Base-by-base conservation (phyloP, 208 protist species). In the Acanthamoeba healyi region DNA sequence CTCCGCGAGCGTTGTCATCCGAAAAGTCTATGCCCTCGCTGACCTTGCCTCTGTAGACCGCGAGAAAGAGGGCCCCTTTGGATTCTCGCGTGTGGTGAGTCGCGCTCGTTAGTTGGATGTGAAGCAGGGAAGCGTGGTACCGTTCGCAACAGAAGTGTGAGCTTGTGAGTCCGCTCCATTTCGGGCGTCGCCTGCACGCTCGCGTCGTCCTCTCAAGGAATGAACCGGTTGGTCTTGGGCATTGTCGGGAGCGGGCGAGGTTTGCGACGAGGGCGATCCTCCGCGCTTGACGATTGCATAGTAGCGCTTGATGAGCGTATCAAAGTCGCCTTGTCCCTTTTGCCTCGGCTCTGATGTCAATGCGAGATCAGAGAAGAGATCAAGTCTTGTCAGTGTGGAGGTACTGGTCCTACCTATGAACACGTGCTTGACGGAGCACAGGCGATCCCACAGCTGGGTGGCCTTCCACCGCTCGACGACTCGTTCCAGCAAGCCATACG, bases 1-100 rank as follows among this genome's bases (percentile, higher is more conserved):
- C 98, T 22, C 98, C 98, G 14, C 99, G 97, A 56, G 97, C 98
- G 97, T 99, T 98, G 65, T 95, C 61, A 95, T 99, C 98, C 2
- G 97, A 97, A 94, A 99, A 99, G 96, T 99, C 98, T 74, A 99
- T 95, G 42, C 99, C 99, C 95, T 99, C 99, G 94, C 98, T 98
- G 17, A 99, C 96, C 94, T 99, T 99, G 17, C 98, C 99, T 63
- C 99, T 96, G 95, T 97, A 99, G 2, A 99, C 98, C 0, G 98
- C 99, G 49, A 99, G 97, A 4, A 99, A 97, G 26, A 99, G 94
- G 6, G 99, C 99, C 58, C 90, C 91, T 88, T 17, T 34, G 19
- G n/a, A n/a, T n/a, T n/a, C n/a, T n/a, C n/a, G n/a, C n/a, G n/a
- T n/a, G n/a, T n/a, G 54, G 5, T 58, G 17, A 61, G 54, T n/a